Base-by-base conservation (phyloP, 129 eudicot species). In the Solidago caesia region DNA sequence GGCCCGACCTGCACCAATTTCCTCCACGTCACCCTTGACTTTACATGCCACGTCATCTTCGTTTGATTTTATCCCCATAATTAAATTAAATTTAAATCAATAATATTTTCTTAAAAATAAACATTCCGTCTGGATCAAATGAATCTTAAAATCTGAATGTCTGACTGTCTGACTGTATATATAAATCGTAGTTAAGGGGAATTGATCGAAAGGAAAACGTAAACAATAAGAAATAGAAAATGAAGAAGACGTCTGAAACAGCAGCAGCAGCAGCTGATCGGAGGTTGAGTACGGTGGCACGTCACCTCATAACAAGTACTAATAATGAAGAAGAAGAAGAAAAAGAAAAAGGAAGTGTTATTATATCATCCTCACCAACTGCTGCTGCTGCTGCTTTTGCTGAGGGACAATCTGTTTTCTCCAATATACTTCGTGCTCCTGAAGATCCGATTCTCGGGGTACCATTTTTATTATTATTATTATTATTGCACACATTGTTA, bases 391-490 rank as follows among this genome's bases (percentile, higher is more conserved):
- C 72, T 13, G 21, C 21, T 21, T 21, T 21, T 21, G 21, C 21
- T 21, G 21, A 21, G 21, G 74, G 71, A 5, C 55, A 76, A 15
- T 91, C 97, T 4, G 91, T 87, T 4, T 95, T 95, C 68, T 84
- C 84, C 42, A 86, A 95, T 75, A 76, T 91, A 39, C 80, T 47
- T 83, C 91, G 79, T 72, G 99, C 90, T 76, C 96, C 99, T 4
- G 99, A 95, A 82, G 99, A 95, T 84, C 97, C 99, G 42, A 95
- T 95, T 77, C 96, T 94, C 69, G 99, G 99, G 81, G 99, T 94
- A 80, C 69, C 61, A 46, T 21, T 45, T 4, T 48, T 12, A 46
- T 3, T 55, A 43, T 64, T 8, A 68, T 47, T 33, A 33, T 33
- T 33, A 33, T 33, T 33, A 33, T 21, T 21, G 21, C 21, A 21